Evolutionary conservation across 164 flowering plant species (phyloP), one percentile per base, ranked within the genome.

Genomic region (Berberis thunbergii): DNA sequence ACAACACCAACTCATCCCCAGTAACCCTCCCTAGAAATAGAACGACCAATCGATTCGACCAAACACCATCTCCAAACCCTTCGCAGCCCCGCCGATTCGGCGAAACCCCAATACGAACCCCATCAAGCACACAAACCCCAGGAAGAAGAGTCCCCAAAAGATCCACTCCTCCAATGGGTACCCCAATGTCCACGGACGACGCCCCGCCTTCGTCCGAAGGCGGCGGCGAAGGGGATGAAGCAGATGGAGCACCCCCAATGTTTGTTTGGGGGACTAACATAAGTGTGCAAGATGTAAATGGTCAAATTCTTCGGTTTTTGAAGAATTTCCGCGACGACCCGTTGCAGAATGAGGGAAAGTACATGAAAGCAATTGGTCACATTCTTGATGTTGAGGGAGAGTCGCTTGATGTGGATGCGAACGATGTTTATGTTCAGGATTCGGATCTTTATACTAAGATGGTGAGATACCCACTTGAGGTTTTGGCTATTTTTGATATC

Each of bases 221-320:
- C 0, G 81, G 77, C 3, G 94, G 75, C 2, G 84, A 74, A 2
- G 83, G 76, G 5, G 87, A 78, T 12, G 86, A 79, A 45, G 78
- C 54, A 2, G 92, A 86, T 5, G 89, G 77, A 6, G 79, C 81
- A 41, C 80, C 87, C 0, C 93, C 96, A 6, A 80, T 86, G 77
- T 89, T 69, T 58, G 99, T 94, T 1, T 94, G 99, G 99, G 97
- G 99, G 26, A 94, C 99, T 9, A 94, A 86, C 65, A 87, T 94
- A 26, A 91, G 97, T 57, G 97, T 94, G 1, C 91, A 89, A 42
- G 99, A 94, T 58, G 92, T 91, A 4, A 86, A 87, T 55, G 86
- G 82, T 1, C 87, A 96, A 4, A 86, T 94, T 43, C 71, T 77
- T 1, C 74, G 89, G 77, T 90, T 94, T 71, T 66, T 90, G 76